phyloP scores from a whole-genome alignment of 2,329 filamentous ascomycete species.

The Penicillium sp. region DNA sequence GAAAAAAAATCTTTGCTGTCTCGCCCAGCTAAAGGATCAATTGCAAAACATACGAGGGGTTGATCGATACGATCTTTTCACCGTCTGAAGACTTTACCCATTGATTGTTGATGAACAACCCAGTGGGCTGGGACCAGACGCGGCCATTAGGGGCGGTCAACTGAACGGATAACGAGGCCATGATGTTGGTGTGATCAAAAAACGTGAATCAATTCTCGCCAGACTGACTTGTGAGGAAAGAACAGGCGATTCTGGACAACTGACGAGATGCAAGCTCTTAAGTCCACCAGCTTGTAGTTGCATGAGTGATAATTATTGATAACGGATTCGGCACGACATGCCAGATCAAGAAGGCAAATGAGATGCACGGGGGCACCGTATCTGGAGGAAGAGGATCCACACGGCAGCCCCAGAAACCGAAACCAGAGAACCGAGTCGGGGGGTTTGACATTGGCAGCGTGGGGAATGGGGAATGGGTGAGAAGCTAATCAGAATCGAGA shows the following conservation, averaged over 20 bases:
- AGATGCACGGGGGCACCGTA: slow-evolving; percentile 2
- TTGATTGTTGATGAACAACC: slow-evolving; percentile 52
- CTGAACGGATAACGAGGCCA: slow-evolving; percentile 36
- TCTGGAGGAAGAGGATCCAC: slow-evolving; percentile 19
- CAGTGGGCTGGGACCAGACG: slow-evolving; percentile 44
- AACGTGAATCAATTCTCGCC: not conserved
- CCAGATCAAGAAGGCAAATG: slow-evolving; percentile 20
- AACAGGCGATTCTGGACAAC: slow-evolving; percentile 15
- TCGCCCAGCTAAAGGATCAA: not conserved
- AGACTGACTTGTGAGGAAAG: slow-evolving; percentile 6
- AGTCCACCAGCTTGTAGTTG: slow-evolving; percentile 9
- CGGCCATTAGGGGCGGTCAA: slow-evolving; percentile 46
- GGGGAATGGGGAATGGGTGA: not conserved
- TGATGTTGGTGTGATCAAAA: slow-evolving; percentile 9
- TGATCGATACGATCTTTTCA: slow-evolving; percentile 43
- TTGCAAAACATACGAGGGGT: slow-evolving; percentile 34
- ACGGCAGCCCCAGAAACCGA: slow-evolving; percentile 17
- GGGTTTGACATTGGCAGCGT: not conserved
- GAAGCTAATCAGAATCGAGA: not conserved
- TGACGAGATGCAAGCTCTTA: slow-evolving; percentile 20
- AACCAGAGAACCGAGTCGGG: slow-evolving; percentile 13
- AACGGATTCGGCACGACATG: slow-evolving; percentile 23
- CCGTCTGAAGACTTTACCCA: slow-evolving; percentile 46
- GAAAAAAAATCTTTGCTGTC: not conserved
- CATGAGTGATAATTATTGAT: slow-evolving; percentile 13